Base-by-base conservation (phyloP, 495 filamentous ascomycete genomes). In the Podospora didyma region DNA sequence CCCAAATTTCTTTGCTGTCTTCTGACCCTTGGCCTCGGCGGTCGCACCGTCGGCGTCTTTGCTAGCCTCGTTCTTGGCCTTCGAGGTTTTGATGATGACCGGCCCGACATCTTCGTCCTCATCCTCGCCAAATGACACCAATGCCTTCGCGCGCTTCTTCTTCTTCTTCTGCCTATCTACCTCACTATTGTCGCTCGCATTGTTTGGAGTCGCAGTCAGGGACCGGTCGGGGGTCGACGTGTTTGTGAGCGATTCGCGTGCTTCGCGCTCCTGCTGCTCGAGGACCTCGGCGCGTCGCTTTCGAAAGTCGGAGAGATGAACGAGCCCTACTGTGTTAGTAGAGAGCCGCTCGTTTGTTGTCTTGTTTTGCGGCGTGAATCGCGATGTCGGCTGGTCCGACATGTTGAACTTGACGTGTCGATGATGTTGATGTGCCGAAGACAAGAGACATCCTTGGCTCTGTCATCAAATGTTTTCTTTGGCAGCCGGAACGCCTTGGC, bases 241-340 rank as follows among this genome's bases (percentile, higher is more conserved):
- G 58, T 49, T 35, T 66, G 63, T 49, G 77, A 71, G 11, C 1
- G 78, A 63, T 46, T 82, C 82, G 62, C 90, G 84, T 3, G 86
- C 87, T 68, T 94, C 90, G 55, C 89, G 82, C 62, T 92, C 88
- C 67, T 92, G 93, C 66, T 90, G 89, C 71, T 97, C 94, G 28
- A 96, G 76, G 24, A 92, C 90, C 71, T 98, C 90, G 61, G 92
- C 93, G 70, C 94, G 91, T 39, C 94, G 86, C 73, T 98, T 97
- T 71, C 94, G 92, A 75, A 97, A 98, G 69, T 97, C 94, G 62
- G 86, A 89, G 41, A 97, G 85, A 53, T 90, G 81, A 44, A 97
- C 94, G 14, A 98, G 85, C 45, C 94, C 94, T 51, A 96, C 92
- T 1, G 94, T 98, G 68, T 92, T 88, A 39, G 87, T 90, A 61